These are phyloP conservation scores for Orbilia javanica DNA, from an alignment of 2,329 filamentous ascomycete genomes.

Conservation along the genomic window DNA sequence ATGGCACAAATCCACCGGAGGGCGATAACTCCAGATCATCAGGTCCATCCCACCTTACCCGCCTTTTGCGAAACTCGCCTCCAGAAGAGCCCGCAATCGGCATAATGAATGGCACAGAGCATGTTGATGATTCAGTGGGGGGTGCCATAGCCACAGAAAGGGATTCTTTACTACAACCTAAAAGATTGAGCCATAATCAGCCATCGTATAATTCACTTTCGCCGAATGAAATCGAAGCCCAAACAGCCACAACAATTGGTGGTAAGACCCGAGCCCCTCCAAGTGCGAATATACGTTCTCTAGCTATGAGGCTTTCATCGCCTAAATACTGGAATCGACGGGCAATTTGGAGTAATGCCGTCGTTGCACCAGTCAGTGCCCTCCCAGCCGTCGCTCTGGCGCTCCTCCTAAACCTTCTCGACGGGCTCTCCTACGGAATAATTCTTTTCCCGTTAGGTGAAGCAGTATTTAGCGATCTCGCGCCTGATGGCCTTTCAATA, in stretches of 20 bases:
- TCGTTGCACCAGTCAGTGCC: conserved; percentile 77
- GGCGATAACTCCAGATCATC: conserved; percentile 44
- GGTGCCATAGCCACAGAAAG: conserved; percentile 21
- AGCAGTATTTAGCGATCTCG: conserved; percentile 84
- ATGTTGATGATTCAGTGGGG: background rate
- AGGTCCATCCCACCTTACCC: conserved; percentile 51
- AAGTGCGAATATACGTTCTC: conserved; percentile 65
- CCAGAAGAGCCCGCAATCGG: conserved; percentile 24
- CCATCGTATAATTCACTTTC: conserved; percentile 55
- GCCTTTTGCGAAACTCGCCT: conserved; percentile 40
- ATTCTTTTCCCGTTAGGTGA: conserved; percentile 93
- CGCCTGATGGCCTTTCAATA: conserved; percentile 94
- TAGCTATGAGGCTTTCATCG: conserved; percentile 37
- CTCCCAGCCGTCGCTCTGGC: conserved; percentile 90
- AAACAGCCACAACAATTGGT: conserved; percentile 60
- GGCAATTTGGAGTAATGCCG: conserved; percentile 73
- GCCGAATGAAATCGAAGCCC: conserved; percentile 61
- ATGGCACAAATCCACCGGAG: conserved; percentile 4
- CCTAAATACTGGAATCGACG: conserved; percentile 74
- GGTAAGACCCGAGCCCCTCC: conserved; percentile 67
- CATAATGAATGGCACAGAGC: background rate
- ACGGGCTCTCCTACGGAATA: conserved; percentile 89
- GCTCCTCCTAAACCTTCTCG: conserved; percentile 88
- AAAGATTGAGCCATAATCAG: background rate
- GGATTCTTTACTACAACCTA: conserved; percentile 23